A percentile compares a stretch with the other conserved stretches of the same genome.
Evolutionary conservation across 192 early-diverging fungal genomes (phyloP).

Genomic region (Ramicandelaber brevisporus): DNA sequence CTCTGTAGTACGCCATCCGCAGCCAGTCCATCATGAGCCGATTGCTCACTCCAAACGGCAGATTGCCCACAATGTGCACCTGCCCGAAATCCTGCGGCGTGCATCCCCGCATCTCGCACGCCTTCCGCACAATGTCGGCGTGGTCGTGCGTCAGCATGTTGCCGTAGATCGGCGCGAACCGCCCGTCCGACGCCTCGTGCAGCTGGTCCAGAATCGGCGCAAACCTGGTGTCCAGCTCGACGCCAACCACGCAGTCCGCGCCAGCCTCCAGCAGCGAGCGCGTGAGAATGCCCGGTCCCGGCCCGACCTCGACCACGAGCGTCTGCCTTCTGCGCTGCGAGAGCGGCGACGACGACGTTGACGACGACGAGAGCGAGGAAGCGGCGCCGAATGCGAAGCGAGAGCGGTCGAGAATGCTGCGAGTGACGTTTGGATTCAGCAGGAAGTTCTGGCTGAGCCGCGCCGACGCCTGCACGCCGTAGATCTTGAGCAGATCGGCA

Average conservation of each 20-base stretch:
- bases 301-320: constrained; percentile 50
- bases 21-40: constrained; percentile 49
- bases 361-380: constrained; percentile 11
- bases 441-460: constrained; percentile 67
- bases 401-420: constrained; percentile 6
- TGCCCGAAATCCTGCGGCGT: constrained; percentile 5
- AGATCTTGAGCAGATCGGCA: constrained; percentile 43
- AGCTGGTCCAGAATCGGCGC: constrained; percentile 42
- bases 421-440: constrained; percentile 56
- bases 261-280: constrained; percentile 47
- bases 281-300: constrained; percentile 51
- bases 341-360: constrained; percentile 32
- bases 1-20: constrained; percentile 17
- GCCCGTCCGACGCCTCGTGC: constrained; percentile 28
- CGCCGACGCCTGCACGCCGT: constrained; percentile 38
- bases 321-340: constrained; percentile 23
- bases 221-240: constrained; percentile 52
- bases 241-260: constrained; percentile 27
- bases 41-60: constrained; percentile 53
- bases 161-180: constrained; percentile 26
- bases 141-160: constrained; percentile 38
- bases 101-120: constrained; percentile 4
- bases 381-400: background rate
- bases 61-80: constrained; percentile 47
- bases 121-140: constrained; percentile 14